Percentiles rank a stretch among this genome's conserved stretches.
phyloP scores from a whole-genome alignment of 768 basidiomycete species.

The Neoboletus brunneissimus region DNA sequence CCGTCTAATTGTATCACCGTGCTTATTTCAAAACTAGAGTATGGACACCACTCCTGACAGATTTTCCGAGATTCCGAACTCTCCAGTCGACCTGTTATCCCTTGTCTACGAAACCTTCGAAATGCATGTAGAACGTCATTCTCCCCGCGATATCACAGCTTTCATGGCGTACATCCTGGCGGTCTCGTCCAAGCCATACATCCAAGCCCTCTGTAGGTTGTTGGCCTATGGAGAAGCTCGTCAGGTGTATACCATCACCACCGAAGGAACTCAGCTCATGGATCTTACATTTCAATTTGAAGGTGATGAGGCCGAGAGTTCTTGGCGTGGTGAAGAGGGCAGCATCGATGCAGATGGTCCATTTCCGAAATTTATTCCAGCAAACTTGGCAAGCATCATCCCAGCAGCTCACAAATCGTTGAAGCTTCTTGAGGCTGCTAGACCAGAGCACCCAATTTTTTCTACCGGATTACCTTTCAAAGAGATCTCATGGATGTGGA shows the following conservation, averaged over 20 bases:
- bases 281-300: slow-evolving; percentile 20
- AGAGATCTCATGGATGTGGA: slow-evolving; percentile 52
- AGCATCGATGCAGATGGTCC: slow-evolving; percentile 38
- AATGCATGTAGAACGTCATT: slow-evolving; percentile 51
- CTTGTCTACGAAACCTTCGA: slow-evolving; percentile 57
- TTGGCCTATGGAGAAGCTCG: slow-evolving; percentile 46
- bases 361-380: slow-evolving; percentile 66
- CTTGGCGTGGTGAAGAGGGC: slow-evolving; percentile 40
- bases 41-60: slow-evolving; percentile 33
- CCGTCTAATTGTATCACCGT: background rate
- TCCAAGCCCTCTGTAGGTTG: slow-evolving; percentile 54
- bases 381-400: slow-evolving; percentile 48
- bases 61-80: slow-evolving; percentile 44
- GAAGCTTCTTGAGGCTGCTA: slow-evolving; percentile 57
- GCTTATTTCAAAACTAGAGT: slow-evolving; percentile 23
- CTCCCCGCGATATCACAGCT: slow-evolving; percentile 47
- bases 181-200: slow-evolving; percentile 58
- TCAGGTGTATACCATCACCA: slow-evolving; percentile 28
- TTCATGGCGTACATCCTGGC: slow-evolving; percentile 69
- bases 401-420: slow-evolving; percentile 69
- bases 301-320: slow-evolving; percentile 37
- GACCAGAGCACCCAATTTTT: slow-evolving; percentile 63
- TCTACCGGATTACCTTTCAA: slow-evolving; percentile 29
- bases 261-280: slow-evolving; percentile 11
- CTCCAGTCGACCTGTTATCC: slow-evolving; percentile 54